Evolutionary conservation across 495 filamentous ascomycete species (phyloP).

Genomic region (Daldinia bambusicola): DNA sequence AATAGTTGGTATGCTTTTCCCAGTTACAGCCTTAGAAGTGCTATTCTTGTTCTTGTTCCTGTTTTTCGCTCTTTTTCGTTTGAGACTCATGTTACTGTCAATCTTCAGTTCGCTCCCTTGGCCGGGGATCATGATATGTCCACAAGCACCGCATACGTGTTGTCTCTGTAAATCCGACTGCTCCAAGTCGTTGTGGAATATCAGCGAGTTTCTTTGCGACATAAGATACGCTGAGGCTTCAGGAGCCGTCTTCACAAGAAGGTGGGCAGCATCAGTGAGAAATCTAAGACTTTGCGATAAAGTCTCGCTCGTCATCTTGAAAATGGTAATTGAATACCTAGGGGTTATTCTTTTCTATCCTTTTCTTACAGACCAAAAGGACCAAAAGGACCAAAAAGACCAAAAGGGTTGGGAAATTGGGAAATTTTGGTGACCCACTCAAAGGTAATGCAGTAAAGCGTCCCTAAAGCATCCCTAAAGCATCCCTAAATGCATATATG

Average conservation of each 20-base stretch:
- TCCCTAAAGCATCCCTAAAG: too few species aligned
- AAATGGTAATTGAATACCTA: background rate
- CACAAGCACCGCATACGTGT: constrained; percentile 62
- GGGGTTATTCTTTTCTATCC: background rate
- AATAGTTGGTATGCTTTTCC: background rate
- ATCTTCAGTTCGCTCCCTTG: constrained; percentile 52
- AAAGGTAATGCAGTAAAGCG: background rate
- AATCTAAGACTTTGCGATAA: constrained; percentile 50
- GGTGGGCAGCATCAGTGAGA: constrained; percentile 63
- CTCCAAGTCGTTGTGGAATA: constrained; percentile 56
- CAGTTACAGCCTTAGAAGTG: constrained; percentile 1
- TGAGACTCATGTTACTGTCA: constrained; percentile 42
- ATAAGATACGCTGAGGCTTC: constrained; percentile 63
- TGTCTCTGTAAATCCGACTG: constrained; percentile 57
- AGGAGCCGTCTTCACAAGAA: constrained; percentile 57
- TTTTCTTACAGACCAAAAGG: constrained; percentile 5
- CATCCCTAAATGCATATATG: background rate
- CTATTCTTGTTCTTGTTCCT: constrained; percentile 22
- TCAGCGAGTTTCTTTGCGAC: constrained; percentile 53
- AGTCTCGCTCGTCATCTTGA: constrained; percentile 45
- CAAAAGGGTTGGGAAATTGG: background rate
- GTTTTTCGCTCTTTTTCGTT: constrained; percentile 27
- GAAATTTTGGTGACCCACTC: constrained; percentile 25
- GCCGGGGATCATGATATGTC: constrained; percentile 62
- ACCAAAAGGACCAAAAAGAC: constrained; percentile 5